Evolutionary conservation across 2,329 filamentous ascomycete genomes (phyloP).

Genomic region (Mycogone perniciosa): DNA sequence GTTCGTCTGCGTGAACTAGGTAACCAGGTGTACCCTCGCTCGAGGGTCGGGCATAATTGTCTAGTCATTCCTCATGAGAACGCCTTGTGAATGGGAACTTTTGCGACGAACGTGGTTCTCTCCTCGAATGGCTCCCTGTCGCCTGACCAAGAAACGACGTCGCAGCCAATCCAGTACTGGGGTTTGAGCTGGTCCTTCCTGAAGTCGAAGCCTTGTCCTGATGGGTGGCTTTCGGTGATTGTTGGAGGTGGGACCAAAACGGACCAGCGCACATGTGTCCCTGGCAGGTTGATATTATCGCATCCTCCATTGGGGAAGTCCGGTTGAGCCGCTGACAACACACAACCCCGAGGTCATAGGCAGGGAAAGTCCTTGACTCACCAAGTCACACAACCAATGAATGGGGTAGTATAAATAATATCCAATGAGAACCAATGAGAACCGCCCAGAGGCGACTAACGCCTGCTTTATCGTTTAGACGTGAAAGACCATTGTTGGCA

Average conservation of each 20-base stretch:
- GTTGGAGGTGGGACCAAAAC: background rate
- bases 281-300: no score
- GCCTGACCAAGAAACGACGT: slow-evolving; percentile 1
- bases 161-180: background rate
- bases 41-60: slow-evolving; percentile 3
- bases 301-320: no score
- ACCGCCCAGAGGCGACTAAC: no score
- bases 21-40: background rate
- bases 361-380: no score
- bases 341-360: no score
- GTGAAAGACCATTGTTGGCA: no score
- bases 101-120: background rate
- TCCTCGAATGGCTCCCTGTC: background rate
- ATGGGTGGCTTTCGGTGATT: slow-evolving; percentile 3
- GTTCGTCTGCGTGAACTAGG: slow-evolving; percentile 4
- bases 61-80: slow-evolving; percentile 1
- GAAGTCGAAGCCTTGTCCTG: background rate
- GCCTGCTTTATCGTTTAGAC: no score
- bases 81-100: background rate
- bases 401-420: no score
- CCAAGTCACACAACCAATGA: no score
- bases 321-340: no score
- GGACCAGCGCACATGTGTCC: background rate
- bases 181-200: background rate
- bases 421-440: no score